Evolutionary conservation across 306 rosid species (phyloP).

Genomic region (Potentilla sterilis): DNA sequence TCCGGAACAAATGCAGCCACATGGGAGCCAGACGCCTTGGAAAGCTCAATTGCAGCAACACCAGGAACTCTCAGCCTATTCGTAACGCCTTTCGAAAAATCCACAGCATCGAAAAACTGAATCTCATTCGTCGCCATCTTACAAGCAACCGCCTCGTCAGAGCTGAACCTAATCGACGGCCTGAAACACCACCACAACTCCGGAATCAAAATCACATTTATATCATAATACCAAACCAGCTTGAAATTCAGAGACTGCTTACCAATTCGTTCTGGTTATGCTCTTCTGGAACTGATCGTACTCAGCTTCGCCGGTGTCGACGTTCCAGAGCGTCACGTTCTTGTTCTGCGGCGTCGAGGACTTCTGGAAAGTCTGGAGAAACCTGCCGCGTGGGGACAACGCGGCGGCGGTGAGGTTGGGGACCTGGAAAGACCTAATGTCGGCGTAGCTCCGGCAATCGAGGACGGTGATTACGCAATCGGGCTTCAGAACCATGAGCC

Average conservation of each 20-base stretch:
- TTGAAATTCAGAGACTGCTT: not conserved
- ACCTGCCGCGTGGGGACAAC: conserved; percentile 75
- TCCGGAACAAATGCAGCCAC: conserved; percentile 90
- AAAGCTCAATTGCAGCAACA: conserved; percentile 73
- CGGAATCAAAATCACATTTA: not conserved
- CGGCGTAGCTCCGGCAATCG: conserved; percentile 51
- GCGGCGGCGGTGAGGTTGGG: conserved; percentile 54
- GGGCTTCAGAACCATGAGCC: conserved; percentile 61
- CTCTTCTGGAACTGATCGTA: conserved; percentile 74
- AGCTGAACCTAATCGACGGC: conserved; percentile 82
- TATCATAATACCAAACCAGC: not conserved
- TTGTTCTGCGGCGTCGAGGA: conserved; percentile 65
- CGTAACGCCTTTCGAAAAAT: conserved; percentile 68
- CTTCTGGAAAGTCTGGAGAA: conserved; percentile 71
- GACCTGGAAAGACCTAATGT: conserved; percentile 63
- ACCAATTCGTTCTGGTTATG: conserved; percentile 70
- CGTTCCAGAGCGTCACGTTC: conserved; percentile 69
- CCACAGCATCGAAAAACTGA: conserved; percentile 66
- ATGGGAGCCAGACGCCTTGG: conserved; percentile 76
- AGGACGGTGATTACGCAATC: conserved; percentile 45
- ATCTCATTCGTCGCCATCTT: conserved; percentile 82
- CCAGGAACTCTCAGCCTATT: conserved; percentile 69
- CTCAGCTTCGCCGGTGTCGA: conserved; percentile 52
- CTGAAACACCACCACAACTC: conserved; percentile 32
- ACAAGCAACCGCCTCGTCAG: conserved; percentile 74